Evolutionary conservation across 176 grass and related monocot genomes (phyloP).

Genomic region (Zea mays): DNA sequence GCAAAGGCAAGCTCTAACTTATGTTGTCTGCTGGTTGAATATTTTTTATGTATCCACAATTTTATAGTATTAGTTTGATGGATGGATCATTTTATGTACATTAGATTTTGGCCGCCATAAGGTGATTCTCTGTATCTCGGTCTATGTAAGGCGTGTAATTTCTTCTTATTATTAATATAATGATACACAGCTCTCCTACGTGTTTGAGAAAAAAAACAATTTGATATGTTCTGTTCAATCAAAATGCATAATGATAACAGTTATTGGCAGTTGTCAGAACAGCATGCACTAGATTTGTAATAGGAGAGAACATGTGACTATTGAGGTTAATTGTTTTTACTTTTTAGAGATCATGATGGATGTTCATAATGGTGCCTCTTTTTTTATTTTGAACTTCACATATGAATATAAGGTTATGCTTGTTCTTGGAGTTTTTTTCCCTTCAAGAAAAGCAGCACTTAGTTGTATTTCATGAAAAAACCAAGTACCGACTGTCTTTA

Average conservation of each 20-base stretch:
- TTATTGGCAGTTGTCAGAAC: not conserved
- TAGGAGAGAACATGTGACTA: slow-evolving; percentile 22
- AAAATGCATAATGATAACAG: slow-evolving; percentile 14
- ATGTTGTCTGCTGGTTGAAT: slow-evolving; percentile 24
- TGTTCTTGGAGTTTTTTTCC: not conserved
- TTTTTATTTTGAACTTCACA: not conserved
- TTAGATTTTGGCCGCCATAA: no score
- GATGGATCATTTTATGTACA: no score
- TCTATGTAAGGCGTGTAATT: no score
- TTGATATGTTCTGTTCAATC: slow-evolving; percentile 13
- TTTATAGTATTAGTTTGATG: not conserved
- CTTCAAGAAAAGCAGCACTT: slow-evolving; percentile 9
- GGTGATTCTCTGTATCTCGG: no score
- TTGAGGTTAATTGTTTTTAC: slow-evolving; percentile 17
- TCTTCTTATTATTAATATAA: no score
- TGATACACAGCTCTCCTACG: no score
- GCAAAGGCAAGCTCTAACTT: not conserved
- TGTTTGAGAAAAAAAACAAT: not conserved
- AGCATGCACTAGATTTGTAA: not conserved
- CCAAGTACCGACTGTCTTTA: slow-evolving; percentile 1
- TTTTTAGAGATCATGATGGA: slow-evolving; percentile 11
- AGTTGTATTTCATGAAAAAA: not conserved
- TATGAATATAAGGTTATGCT: not conserved
- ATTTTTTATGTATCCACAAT: slow-evolving; percentile 23
- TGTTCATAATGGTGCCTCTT: slow-evolving; percentile 3